Evolutionary conservation across 1,284 basidiomycete species (phyloP), one percentile per base, ranked within the genome.

Genomic region (Rhodotorula sp.): DNA sequence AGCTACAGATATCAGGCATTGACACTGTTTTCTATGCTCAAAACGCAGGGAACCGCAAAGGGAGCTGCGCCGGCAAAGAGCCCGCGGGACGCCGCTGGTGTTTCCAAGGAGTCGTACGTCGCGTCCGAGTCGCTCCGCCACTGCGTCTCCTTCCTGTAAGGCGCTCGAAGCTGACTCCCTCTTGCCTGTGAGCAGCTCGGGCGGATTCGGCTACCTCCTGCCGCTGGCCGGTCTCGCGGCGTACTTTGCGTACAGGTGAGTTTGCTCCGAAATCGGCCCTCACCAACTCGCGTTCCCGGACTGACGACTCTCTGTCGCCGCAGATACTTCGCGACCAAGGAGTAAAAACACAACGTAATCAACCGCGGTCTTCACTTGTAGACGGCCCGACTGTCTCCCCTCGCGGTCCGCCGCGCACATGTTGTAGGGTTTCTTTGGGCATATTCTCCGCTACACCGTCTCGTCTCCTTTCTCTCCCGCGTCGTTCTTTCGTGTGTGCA

Each of bases 171-270:
- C 2, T 34, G n/a, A 51, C 23, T 1, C 0, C 23, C 4, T 2
- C 34, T 48, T 18, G n/a, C n/a, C n/a, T n/a, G n/a, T 29, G 23
- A 15, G 14, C 58, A 48, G 56, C 23, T 46, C n/a, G 66, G 67
- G 69, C 71, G 90, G 89, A 80, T 69, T 88, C 79, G 88, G 90
- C 86, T 93, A 92, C 85, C 88, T 92, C 79, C 80, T 91, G 31
- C 91, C 91, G 64, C 85, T 93, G 61, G 86, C 84, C 62, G 83
- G 88, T 43, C 84, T 93, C 62, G 90, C 87, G 74, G 91, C 85
- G 60, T 93, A 92, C 86, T 91, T 92, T 74, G 91, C 87, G 60
- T 93, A 78, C 71, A 69, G 66, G 75, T 71, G 5, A 31, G 72
- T 63, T 29, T 58, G 18, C 1, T 43, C 12, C 39, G 39, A 43